Percentiles rank a stretch among this genome's conserved stretches.
Conservation (phyloP, 176 grass and related monocot genomes). For the Hyparrhenia diplandra region DNA sequence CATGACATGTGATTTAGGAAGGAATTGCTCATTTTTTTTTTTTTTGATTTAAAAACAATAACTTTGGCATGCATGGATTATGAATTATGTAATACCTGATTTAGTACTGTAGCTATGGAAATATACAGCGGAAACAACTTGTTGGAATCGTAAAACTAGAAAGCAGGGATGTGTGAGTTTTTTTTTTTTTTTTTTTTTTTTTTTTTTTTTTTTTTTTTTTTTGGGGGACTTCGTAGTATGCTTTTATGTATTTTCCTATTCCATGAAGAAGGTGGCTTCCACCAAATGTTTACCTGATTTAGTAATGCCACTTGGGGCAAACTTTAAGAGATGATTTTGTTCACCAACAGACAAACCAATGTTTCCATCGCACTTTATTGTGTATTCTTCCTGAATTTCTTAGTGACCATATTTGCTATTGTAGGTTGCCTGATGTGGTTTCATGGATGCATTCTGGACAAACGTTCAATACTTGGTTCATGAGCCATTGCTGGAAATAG, state of each 20-base stretch:
- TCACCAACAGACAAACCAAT: neutral
- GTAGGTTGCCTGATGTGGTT: slow-evolving; percentile 28
- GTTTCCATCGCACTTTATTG: neutral
- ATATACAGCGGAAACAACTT: no score
- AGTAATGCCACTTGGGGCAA: neutral
- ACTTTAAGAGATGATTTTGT: neutral
- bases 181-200: no score
- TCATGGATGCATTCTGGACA: neutral
- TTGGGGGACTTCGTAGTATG: no score
- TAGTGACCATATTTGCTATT: slow-evolving; percentile 27
- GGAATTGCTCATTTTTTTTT: no score
- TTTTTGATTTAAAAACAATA: neutral
- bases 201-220: no score
- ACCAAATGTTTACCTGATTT: no score
- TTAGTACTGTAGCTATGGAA: no score
- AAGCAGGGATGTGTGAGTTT: no score
- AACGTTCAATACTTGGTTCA: slow-evolving; percentile 2
- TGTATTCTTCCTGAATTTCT: neutral
- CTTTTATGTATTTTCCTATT: no score
- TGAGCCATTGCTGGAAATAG: slow-evolving; percentile 19
- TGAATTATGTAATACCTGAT: neutral
- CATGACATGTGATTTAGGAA: neutral
- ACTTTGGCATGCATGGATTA: neutral
- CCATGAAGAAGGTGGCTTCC: no score
- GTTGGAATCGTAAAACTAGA: no score